Evolutionary conservation across 163 green algal species (phyloP).

Genomic region (Prototheca cutis): DNA sequence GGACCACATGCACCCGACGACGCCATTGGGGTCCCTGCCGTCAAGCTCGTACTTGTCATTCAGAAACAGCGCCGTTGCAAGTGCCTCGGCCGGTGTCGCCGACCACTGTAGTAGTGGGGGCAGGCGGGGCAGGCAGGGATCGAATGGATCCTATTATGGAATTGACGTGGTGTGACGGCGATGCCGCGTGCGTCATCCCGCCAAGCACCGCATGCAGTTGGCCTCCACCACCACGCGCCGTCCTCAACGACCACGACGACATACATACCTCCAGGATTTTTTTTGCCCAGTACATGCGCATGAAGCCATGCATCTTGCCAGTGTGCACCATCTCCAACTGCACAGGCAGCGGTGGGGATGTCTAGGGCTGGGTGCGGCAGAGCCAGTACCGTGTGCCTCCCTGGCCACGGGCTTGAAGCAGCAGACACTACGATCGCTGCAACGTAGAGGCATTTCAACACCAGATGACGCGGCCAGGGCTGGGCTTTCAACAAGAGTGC

Average conservation of each 20-base stretch:
- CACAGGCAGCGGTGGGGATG: not conserved
- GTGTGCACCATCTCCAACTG: slow-evolving; percentile 74
- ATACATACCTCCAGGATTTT: slow-evolving; percentile 62
- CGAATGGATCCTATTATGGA: not conserved
- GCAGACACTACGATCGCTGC: not conserved
- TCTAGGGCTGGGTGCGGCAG: no score
- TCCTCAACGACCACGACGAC: no score
- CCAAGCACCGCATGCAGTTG: no score
- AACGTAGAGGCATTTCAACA: not conserved
- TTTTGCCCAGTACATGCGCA: slow-evolving; percentile 99
- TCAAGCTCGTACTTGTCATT: slow-evolving; percentile 87
- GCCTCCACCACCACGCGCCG: no score
- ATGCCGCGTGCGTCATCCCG: no score
- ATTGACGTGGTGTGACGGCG: no score
- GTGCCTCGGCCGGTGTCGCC: slow-evolving; percentile 57
- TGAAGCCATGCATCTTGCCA: slow-evolving; percentile 98
- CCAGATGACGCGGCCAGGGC: no score
- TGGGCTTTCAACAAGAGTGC: no score
- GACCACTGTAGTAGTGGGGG: slow-evolving; percentile 45
- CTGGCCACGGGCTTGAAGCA: no score
- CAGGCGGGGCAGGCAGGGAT: not conserved
- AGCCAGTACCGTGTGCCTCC: no score
- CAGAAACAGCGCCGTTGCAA: slow-evolving; percentile 50
- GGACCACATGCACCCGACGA: slow-evolving; percentile 94
- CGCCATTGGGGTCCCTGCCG: slow-evolving; percentile 89